These are phyloP conservation scores for Colletotrichum orchidophilum DNA, from an alignment of 2,329 filamentous ascomycete species.

Conservation along the genomic window DNA sequence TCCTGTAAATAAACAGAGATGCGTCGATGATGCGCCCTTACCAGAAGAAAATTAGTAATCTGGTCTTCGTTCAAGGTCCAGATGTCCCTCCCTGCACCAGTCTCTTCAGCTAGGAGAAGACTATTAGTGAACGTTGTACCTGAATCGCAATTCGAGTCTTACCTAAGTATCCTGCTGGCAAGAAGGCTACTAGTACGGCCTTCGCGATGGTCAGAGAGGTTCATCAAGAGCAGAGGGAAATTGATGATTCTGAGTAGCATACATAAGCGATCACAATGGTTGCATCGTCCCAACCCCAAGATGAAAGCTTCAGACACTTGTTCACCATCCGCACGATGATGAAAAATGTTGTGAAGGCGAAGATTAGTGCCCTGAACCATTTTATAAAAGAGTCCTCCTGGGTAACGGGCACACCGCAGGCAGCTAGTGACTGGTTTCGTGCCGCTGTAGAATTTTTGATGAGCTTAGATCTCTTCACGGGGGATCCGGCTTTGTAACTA, in stretches of 20 bases:
- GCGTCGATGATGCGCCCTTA: neutral
- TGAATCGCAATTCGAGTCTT: neutral
- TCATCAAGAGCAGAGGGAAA: neutral
- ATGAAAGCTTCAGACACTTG: conserved; percentile 25
- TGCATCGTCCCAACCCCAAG: conserved; percentile 27
- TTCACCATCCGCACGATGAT: neutral
- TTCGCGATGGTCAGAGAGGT: neutral
- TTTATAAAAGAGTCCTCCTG: neutral
- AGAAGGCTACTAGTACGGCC: neutral
- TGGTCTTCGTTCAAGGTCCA: conserved; percentile 43
- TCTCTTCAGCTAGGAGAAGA: neutral
- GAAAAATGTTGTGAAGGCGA: conserved; percentile 15
- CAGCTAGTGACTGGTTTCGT: conserved; percentile 4
- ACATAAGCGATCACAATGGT: conserved; percentile 26
- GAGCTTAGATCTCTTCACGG: neutral
- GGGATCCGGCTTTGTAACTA: neutral
- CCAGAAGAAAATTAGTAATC: conserved; percentile 19
- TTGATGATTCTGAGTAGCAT: neutral
- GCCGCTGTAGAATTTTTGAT: conserved; percentile 1
- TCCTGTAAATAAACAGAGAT: neutral
- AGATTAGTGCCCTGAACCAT: conserved; percentile 10
- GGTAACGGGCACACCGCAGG: conserved; percentile 9
- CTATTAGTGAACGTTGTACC: neutral
- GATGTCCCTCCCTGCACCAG: conserved; percentile 32
- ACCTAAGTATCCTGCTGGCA: conserved; percentile 10